A percentile compares a stretch with the other conserved stretches of the same genome.
These are phyloP conservation scores for Helotiales sp. DNA, from an alignment of 2,329 filamentous ascomycete genomes.

Conservation along the genomic window DNA sequence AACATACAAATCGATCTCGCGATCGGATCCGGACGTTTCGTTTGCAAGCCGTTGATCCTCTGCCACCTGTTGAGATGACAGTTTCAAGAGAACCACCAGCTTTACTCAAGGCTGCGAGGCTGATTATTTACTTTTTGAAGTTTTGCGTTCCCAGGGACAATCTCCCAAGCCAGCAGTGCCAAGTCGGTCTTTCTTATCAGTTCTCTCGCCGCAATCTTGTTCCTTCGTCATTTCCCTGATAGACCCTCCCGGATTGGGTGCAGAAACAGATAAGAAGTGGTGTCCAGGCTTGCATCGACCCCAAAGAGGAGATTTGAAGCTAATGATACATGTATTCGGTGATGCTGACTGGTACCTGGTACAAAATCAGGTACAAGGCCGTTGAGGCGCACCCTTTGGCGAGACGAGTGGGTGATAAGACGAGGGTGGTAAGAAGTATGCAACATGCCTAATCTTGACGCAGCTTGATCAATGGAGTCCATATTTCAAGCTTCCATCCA, in stretches of 20 bases:
- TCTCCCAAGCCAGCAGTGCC: neutral
- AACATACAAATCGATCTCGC: neutral
- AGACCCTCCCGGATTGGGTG: neutral
- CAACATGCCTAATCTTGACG: conserved; percentile 8
- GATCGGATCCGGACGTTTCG: neutral
- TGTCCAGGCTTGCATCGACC: conserved; percentile 2
- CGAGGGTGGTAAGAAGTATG: conserved; percentile 10
- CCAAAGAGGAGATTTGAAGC: conserved; percentile 22
- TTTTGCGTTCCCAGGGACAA: neutral
- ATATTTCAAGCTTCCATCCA: neutral
- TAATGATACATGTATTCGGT: conserved; percentile 14
- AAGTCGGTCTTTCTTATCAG: conserved; percentile 9
- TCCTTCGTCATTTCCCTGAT: neutral
- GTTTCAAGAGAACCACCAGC: conserved; percentile 4
- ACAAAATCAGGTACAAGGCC: conserved; percentile 12
- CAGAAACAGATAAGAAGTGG: neutral
- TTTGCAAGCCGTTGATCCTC: neutral
- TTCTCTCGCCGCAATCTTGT: neutral
- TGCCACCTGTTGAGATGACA: too few relatives aligned
- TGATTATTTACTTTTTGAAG: neutral
- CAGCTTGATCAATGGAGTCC: neutral
- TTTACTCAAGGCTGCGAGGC: conserved; percentile 3
- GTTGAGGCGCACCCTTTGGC: conserved; percentile 14
- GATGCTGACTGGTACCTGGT: conserved; percentile 17
- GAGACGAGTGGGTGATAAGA: neutral